Percentiles rank a stretch among this genome's conserved stretches.
Conservation (phyloP, 2,329 filamentous ascomycete genomes). For the Colletotrichum eremochloae region DNA sequence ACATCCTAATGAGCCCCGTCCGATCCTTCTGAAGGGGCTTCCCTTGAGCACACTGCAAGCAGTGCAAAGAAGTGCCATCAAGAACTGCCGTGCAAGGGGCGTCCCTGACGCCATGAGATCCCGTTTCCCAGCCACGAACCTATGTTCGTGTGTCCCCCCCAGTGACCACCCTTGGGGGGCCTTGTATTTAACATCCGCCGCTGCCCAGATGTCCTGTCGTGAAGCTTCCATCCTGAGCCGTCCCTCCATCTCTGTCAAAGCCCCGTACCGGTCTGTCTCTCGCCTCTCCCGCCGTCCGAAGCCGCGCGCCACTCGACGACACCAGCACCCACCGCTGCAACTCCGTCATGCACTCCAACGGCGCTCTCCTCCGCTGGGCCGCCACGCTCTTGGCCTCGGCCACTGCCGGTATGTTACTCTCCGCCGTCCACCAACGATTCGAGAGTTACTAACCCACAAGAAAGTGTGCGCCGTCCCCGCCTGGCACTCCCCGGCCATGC, state of each 20-base stretch:
- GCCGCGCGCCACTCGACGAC: neutral
- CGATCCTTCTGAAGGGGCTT: slow-evolving; percentile 17
- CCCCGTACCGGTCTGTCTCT: neutral
- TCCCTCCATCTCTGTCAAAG: neutral
- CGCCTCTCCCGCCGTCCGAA: neutral
- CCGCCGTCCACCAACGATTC: too few relatives aligned
- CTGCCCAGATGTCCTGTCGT: slow-evolving; percentile 1
- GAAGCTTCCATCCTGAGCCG: neutral
- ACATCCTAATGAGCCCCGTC: slow-evolving; percentile 33
- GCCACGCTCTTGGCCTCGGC: slow-evolving; percentile 33
- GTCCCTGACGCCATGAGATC: slow-evolving; percentile 19
- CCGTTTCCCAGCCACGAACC: slow-evolving; percentile 21
- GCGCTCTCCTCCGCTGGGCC: slow-evolving; percentile 20
- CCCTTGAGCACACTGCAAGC: slow-evolving; percentile 9
- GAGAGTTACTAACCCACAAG: neutral
- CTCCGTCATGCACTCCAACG: slow-evolving; percentile 20
- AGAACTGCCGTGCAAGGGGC: slow-evolving; percentile 15
- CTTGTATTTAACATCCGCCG: slow-evolving; percentile 25
- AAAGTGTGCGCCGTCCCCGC: slow-evolving; percentile 40
- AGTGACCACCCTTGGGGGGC: too few relatives aligned
- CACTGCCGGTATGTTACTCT: slow-evolving; percentile 22
- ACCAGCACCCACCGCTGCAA: too few relatives aligned
- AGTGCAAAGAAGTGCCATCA: too few relatives aligned
- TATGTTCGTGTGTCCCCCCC: neutral
- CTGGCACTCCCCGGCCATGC: slow-evolving; percentile 21